Conservation (phyloP, 2,329 filamentous ascomycete species). For the Alternaria rosae region DNA sequence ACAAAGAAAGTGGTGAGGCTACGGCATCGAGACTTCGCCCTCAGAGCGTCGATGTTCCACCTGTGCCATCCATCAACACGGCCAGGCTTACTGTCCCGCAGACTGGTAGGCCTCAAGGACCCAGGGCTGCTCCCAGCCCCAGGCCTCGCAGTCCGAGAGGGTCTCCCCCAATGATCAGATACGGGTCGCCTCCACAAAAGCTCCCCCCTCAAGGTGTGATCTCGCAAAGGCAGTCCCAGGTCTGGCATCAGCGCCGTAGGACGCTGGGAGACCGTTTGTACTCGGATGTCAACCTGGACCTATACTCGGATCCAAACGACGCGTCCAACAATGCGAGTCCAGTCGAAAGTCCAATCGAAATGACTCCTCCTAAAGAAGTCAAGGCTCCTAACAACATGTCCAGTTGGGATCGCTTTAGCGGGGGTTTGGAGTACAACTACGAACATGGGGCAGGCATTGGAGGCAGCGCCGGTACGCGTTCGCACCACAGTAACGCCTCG, state of each 20-base stretch:
- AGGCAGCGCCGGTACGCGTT: constrained; percentile 48
- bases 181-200: constrained; percentile 14
- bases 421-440: constrained; percentile 48
- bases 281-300: constrained; percentile 15
- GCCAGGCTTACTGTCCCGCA: constrained; percentile 15
- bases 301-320: neutral
- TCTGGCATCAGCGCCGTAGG: constrained; percentile 42
- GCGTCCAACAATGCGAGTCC: neutral
- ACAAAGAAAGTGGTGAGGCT: constrained; percentile 33
- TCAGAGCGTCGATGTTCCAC: constrained; percentile 31
- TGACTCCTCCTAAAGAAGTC: neutral
- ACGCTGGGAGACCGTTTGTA: constrained; percentile 39
- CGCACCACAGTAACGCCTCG: constrained; percentile 39
- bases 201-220: constrained; percentile 18
- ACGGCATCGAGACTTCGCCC: constrained; percentile 24
- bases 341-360: neutral
- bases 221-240: constrained; percentile 38
- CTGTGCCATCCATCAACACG: constrained; percentile 35
- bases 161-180: constrained; percentile 26
- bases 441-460: constrained; percentile 44
- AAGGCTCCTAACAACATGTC: constrained; percentile 4
- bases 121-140: constrained; percentile 7
- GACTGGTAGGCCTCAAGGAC: constrained; percentile 15
- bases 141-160: constrained; percentile 27
- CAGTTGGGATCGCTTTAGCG: constrained; percentile 45